Conservation (phyloP, 2,329 filamentous ascomycete species). For the Lachnellula suecica region DNA sequence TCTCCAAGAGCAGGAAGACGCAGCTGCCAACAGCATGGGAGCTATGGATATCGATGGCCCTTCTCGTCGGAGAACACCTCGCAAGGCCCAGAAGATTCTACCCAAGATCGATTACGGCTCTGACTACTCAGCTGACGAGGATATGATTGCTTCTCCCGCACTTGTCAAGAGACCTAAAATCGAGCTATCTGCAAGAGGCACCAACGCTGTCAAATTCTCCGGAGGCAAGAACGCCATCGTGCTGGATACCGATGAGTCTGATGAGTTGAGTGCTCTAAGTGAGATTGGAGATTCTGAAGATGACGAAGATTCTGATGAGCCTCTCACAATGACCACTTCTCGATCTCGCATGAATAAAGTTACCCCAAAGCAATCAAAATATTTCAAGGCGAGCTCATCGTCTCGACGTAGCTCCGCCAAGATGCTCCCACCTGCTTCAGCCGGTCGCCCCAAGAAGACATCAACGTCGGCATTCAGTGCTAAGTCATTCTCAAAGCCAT, state of each 20-base stretch:
- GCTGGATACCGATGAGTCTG: slow-evolving; percentile 18
- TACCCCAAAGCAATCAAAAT: not conserved
- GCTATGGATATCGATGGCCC: slow-evolving; percentile 35
- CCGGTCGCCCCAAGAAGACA: not conserved
- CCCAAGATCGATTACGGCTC: slow-evolving; percentile 16
- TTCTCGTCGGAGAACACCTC: slow-evolving; percentile 14
- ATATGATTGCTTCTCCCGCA: slow-evolving; percentile 12
- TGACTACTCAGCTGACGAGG: slow-evolving; percentile 32
- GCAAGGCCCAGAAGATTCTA: slow-evolving; percentile 12
- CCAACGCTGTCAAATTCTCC: slow-evolving; percentile 24
- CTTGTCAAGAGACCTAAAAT: slow-evolving; percentile 24
- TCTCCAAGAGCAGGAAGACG: slow-evolving; percentile 56
- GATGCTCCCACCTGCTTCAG: not conserved
- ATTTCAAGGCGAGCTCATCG: slow-evolving; percentile 3
- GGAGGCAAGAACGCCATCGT: slow-evolving; percentile 9
- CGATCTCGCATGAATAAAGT: slow-evolving; percentile 1
- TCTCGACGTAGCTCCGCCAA: not conserved
- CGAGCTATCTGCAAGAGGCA: slow-evolving; percentile 24
- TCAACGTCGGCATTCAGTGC: not conserved
- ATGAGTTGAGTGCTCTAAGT: slow-evolving; percentile 16
- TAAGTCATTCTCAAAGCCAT: not conserved
- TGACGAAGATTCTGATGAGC: slow-evolving; percentile 17
- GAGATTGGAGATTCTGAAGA: slow-evolving; percentile 21
- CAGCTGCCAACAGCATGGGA: slow-evolving; percentile 25
- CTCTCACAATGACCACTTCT: slow-evolving; percentile 4